A percentile compares a stretch with the other conserved stretches of the same genome.
These are phyloP conservation scores for Claviceps fusiformis DNA, from an alignment of 2,329 filamentous ascomycete genomes.

Conservation along the genomic window DNA sequence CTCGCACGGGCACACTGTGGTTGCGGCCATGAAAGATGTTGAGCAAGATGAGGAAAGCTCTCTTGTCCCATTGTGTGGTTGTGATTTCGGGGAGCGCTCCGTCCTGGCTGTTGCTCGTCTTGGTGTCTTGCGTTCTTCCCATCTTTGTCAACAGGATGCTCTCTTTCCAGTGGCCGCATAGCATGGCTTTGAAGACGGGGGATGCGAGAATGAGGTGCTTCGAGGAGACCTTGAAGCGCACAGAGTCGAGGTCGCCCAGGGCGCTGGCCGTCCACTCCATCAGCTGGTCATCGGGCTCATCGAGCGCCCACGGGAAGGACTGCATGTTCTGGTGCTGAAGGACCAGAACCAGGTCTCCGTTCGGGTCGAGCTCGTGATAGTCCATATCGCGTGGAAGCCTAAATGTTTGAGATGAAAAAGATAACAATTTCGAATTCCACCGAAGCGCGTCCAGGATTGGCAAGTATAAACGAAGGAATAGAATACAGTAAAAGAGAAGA, in stretches of 20 bases:
- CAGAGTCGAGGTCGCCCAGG: background rate
- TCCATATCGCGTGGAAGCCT: background rate
- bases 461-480: too few relatives aligned
- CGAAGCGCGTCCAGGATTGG: too few relatives aligned
- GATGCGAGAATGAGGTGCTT: slow-evolving; percentile 23
- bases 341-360: background rate
- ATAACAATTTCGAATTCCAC: too few relatives aligned
- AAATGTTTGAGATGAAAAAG: too few relatives aligned
- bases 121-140: too few relatives aligned
- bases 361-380: background rate
- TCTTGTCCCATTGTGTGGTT: background rate
- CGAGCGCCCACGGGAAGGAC: background rate
- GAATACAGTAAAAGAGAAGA: too few relatives aligned
- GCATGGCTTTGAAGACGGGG: slow-evolving; percentile 8
- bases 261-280: background rate
- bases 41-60: background rate
- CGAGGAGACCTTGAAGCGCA: slow-evolving; percentile 15
- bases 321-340: background rate
- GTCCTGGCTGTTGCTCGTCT: too few relatives aligned
- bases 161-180: slow-evolving; percentile 4
- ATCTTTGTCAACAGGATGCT: slow-evolving; percentile 8
- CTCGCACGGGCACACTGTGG: slow-evolving; percentile 5
- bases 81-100: background rate
- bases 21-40: slow-evolving; percentile 1
- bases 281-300: too few relatives aligned